Base-by-base conservation (phyloP, 345 rosid species). In the Melaleuca alternifolia region DNA sequence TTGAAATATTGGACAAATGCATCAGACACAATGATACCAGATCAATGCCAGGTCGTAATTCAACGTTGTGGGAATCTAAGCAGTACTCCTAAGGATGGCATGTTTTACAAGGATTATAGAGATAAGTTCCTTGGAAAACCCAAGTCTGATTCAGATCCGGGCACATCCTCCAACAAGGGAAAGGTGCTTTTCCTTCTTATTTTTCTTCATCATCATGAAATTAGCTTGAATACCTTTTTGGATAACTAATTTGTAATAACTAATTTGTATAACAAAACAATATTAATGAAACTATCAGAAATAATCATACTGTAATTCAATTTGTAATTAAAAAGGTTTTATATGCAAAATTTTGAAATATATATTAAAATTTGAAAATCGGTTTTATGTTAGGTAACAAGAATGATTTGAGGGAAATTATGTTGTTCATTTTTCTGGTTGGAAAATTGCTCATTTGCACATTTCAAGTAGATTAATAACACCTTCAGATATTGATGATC, bases 51-150 rank as follows among this genome's bases (percentile, higher is more conserved):
- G 28, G 5, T 61, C 5, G 10, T 61, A 61, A 28, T 61, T 3
- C 0, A 0, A 6, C 0, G 1, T 3, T 3, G 41, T 7, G 0
- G 0, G 75, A 6, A 6, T n/a, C 5, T 28, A 61, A 5, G 1
- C 41, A 0, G 0, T 2, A 61, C 37, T 28, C 41, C 1, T 28
- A 0, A 1, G 37, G 9, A 3, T 6, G 2, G 10, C 41, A 28
- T 30, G 76, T 1, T 2, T 30, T 62, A 62, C 76, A 30, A 62
- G 76, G 76, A 15, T 30, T 62, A 62, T 2, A 62, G 76, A 62
- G 76, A 62, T 0, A 7, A 3, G 44, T 3, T 14, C 7, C 3
- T 62, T 62, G 1, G 6, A 62, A 3, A 9, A 21, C 28, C 28
- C 11, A 30, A 62, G 20, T 3, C 44, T 1, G 44, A 62, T 62